These are phyloP conservation scores for Lophiostoma macrostomum DNA, from an alignment of 495 filamentous ascomycete genomes.

Conservation along the genomic window DNA sequence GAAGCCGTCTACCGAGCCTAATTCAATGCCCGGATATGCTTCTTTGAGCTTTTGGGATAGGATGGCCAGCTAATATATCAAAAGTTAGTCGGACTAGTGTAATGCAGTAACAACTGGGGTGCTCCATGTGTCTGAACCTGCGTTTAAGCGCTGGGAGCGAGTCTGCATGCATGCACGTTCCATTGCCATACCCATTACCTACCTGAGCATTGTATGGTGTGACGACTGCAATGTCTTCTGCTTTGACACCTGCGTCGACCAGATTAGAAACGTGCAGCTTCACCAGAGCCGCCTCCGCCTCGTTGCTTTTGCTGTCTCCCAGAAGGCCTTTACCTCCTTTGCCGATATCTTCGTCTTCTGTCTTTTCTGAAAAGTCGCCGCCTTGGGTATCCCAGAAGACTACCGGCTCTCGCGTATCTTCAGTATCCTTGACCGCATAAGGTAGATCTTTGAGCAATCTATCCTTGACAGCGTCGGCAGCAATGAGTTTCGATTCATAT, in stretches of 20 bases:
- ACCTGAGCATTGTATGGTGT: conserved; percentile 96
- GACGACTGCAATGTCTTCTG: conserved; percentile 86
- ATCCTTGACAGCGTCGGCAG: conserved; percentile 69
- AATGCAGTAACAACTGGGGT: too few species aligned
- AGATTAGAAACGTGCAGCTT: conserved; percentile 68
- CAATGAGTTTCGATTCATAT: conserved; percentile 77
- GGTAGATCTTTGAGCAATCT: conserved; percentile 75
- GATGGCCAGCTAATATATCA: conserved; percentile 57
- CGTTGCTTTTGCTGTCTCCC: conserved; percentile 90
- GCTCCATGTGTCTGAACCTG: too few species aligned
- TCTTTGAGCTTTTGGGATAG: conserved; percentile 73
- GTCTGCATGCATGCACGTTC: background rate
- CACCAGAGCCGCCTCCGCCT: conserved; percentile 82
- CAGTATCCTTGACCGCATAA: conserved; percentile 73
- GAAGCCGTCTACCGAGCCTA: conserved; percentile 95
- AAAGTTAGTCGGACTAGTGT: background rate
- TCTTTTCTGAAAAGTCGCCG: conserved; percentile 74
- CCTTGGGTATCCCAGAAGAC: conserved; percentile 97
- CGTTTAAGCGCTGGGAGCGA: conserved; percentile 7
- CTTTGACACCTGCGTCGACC: conserved; percentile 70
- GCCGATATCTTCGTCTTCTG: conserved; percentile 49
- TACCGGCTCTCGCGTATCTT: conserved; percentile 83
- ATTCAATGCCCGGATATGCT: conserved; percentile 75
- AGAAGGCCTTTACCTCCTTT: conserved; percentile 52
- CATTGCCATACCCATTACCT: too few species aligned